Percentiles rank a stretch among this genome's conserved stretches.
phyloP scores from a whole-genome alignment of 495 filamentous ascomycete genomes.

The Penicillium verhagenii region DNA sequence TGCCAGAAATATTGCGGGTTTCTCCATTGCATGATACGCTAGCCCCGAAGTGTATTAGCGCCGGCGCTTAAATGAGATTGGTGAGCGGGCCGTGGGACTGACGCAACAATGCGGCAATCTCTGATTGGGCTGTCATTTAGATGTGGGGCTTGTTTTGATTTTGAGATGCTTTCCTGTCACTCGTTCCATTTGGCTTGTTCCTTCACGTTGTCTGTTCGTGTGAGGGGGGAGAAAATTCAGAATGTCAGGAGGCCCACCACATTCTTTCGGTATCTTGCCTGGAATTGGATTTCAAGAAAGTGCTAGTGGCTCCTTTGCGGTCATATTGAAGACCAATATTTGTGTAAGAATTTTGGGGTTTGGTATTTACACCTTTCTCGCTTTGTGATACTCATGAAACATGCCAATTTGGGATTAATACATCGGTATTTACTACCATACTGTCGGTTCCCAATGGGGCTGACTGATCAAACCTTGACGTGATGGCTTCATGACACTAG shows the following conservation, averaged over 20 bases:
- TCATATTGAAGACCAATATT: not conserved
- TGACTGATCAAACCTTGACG: not conserved
- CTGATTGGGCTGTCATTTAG: not conserved
- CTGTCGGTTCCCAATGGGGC: not conserved
- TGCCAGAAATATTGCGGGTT: not conserved
- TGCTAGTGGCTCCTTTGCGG: not conserved
- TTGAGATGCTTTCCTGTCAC: not conserved
- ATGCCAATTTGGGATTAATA: not conserved
- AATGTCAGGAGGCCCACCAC: not conserved
- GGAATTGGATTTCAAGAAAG: not conserved
- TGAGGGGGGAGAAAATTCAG: not conserved
- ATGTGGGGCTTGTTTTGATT: not conserved
- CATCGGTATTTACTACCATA: not conserved
- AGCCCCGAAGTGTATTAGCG: conserved; percentile 1
- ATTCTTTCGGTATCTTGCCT: not conserved
- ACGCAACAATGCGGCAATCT: not conserved
- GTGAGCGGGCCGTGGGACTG: not conserved
- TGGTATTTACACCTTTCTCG: not conserved
- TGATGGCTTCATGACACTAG: not conserved
- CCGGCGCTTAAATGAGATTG: conserved; percentile 14
- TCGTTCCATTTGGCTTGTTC: not conserved
- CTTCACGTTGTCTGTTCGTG: not conserved
- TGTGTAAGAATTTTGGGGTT: not conserved
- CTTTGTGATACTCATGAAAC: not conserved
- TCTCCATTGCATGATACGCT: not conserved